Percentiles rank a stretch among this genome's conserved stretches.
These are phyloP conservation scores for Sarcodon sp. DNA, from an alignment of 768 basidiomycete species.

Conservation along the genomic window DNA sequence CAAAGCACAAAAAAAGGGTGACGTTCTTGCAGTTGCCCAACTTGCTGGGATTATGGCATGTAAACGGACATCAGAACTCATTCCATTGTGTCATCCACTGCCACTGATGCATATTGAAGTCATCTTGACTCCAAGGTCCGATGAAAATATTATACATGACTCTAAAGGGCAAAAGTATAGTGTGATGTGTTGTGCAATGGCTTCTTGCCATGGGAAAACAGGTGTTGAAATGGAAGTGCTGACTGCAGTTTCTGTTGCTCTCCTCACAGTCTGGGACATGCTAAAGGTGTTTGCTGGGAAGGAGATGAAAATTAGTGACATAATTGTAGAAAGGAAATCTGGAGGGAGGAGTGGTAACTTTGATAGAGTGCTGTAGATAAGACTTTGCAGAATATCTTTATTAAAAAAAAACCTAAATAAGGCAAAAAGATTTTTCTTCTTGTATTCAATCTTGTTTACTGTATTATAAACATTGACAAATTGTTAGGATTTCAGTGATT, in stretches of 20 bases:
- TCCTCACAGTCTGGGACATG: constrained; percentile 90
- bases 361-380: neutral
- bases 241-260: constrained; percentile 66
- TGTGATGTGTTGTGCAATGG: constrained; percentile 54
- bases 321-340: constrained; percentile 51
- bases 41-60: constrained; percentile 82
- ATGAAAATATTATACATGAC: neutral
- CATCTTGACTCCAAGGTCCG: constrained; percentile 33
- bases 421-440: too few species aligned
- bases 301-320: constrained; percentile 69
- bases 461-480: too few species aligned
- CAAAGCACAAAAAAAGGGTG: constrained; percentile 54
- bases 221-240: constrained; percentile 93
- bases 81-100: constrained; percentile 85
- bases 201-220: constrained; percentile 68
- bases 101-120: constrained; percentile 58
- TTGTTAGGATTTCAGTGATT: too few species aligned
- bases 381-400: too few species aligned
- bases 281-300: constrained; percentile 82
- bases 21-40: constrained; percentile 64
- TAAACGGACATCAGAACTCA: constrained; percentile 73
- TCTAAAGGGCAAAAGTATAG: constrained; percentile 20
- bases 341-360: constrained; percentile 75
- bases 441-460: too few species aligned
- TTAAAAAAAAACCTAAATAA: too few species aligned